Conservation (phyloP, 1,284 basidiomycete species). For the Acaromyces ingoldii region DNA sequence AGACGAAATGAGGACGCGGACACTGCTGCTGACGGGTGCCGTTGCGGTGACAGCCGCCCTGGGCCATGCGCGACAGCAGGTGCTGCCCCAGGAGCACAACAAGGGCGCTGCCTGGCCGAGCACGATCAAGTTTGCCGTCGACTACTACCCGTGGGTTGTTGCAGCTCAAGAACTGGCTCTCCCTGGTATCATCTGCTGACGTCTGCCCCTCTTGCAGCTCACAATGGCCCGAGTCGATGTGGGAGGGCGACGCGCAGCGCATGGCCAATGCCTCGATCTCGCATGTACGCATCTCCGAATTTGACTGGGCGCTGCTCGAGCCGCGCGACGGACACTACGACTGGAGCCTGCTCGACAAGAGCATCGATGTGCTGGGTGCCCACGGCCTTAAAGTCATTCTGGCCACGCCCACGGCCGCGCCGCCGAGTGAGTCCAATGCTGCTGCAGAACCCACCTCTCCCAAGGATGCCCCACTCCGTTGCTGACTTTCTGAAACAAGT, state of each 20-base stretch:
- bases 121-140: conserved; percentile 25
- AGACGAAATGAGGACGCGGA: no score
- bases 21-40: no score
- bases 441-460: no score
- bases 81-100: no score
- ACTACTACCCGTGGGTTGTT: conserved; percentile 31
- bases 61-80: no score
- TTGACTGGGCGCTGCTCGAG: conserved; percentile 32
- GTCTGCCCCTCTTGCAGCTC: neutral
- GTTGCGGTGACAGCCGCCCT: no score
- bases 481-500: no score
- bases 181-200: no score
- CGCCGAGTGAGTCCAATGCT: no score
- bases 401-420: conserved; percentile 26
- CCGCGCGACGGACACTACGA: conserved; percentile 26
- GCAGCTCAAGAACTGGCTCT: no score
- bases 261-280: conserved; percentile 24
- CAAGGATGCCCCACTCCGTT: no score
- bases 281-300: conserved; percentile 29
- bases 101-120: conserved; percentile 14
- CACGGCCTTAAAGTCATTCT: conserved; percentile 32
- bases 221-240: conserved; percentile 24
- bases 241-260: conserved; percentile 19
- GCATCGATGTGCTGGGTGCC: conserved; percentile 17
- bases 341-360: conserved; percentile 19